Evolutionary conservation across 2,329 filamentous ascomycete species (phyloP).

Genomic region (Aspergillus puulaauensis): DNA sequence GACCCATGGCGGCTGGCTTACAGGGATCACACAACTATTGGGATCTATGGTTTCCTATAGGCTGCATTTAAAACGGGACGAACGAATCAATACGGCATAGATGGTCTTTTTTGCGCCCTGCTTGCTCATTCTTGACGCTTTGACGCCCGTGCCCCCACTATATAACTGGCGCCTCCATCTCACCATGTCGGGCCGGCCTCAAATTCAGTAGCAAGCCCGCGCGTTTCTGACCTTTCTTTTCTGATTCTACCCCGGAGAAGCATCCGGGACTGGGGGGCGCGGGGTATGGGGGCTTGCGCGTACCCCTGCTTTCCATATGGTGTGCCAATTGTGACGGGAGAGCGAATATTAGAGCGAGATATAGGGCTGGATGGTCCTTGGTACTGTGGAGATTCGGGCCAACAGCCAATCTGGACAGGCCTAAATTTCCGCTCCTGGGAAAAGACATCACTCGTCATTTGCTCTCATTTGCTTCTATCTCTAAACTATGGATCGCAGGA

Average conservation of each 20-base stretch:
- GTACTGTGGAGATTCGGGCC: background rate
- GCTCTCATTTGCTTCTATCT: constrained; percentile 2
- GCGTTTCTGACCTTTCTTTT: too few relatives aligned
- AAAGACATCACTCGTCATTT: background rate
- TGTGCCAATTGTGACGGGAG: background rate
- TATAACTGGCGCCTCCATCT: too few relatives aligned
- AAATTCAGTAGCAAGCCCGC: too few relatives aligned
- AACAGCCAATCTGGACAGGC: background rate
- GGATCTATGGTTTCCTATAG: background rate
- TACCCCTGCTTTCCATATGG: too few relatives aligned
- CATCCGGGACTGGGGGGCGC: too few relatives aligned
- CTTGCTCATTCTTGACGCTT: background rate
- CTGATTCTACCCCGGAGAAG: too few relatives aligned
- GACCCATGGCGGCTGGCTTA: background rate
- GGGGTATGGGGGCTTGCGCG: too few relatives aligned
- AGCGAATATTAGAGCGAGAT: constrained; percentile 1
- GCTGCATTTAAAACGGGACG: background rate
- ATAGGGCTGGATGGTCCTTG: background rate
- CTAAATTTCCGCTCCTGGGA: constrained; percentile 2
- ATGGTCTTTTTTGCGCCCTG: background rate
- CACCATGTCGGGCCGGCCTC: too few relatives aligned
- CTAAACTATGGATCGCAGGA: background rate
- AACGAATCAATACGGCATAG: background rate
- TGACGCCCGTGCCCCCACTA: background rate
- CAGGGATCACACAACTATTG: background rate